These are phyloP conservation scores for Allium cepa DNA, from an alignment of 106 monocot species.

Conservation along the genomic window DNA sequence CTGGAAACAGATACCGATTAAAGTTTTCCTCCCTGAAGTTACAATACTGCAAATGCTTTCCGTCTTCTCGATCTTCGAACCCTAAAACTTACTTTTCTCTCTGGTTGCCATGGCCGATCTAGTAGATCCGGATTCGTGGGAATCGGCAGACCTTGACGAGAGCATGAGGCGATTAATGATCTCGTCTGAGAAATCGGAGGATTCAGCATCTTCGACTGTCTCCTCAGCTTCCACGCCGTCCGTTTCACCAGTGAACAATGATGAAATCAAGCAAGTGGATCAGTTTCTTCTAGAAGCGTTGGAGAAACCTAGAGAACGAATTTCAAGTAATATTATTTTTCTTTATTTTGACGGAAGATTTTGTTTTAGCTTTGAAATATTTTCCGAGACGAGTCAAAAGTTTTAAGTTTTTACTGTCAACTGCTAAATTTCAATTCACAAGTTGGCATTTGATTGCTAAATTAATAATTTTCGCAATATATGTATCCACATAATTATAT, in stretches of 20 bases:
- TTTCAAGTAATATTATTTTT: constrained; percentile 42
- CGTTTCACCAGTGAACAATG: constrained; percentile 8
- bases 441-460: background rate
- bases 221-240: background rate
- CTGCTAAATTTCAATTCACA: background rate
- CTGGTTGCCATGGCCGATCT: background rate
- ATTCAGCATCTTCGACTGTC: background rate
- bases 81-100: background rate
- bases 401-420: no score
- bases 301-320: constrained; percentile 87
- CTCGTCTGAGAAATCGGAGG: constrained; percentile 2
- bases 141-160: constrained; percentile 19
- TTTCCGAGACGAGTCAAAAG: no score
- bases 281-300: constrained; percentile 84
- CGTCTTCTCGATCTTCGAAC: background rate
- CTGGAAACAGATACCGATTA: no score
- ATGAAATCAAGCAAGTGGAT: constrained; percentile 54
- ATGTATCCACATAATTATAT: background rate
- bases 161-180: constrained; percentile 15
- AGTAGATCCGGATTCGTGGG: constrained; percentile 20
- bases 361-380: no score
- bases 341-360: background rate
- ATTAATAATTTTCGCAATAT: background rate
- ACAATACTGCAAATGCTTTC: no score
- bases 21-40: no score